Conservation (phyloP, 305 asterid species). For the Salvia sclarea region DNA sequence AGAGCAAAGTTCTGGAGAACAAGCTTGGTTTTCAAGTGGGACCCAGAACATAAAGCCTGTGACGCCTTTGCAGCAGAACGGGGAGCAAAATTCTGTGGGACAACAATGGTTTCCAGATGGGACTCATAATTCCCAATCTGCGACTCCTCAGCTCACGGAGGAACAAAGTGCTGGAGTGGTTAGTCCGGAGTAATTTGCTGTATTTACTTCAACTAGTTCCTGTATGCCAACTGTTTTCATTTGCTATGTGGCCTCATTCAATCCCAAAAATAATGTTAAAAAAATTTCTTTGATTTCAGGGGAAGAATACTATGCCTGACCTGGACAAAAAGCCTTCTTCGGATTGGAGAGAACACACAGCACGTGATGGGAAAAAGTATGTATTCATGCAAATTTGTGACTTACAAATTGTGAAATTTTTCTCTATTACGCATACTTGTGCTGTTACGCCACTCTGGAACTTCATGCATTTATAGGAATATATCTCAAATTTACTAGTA, state of each 20-base stretch:
- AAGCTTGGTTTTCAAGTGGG: slow-evolving; percentile 46
- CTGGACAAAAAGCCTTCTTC: slow-evolving; percentile 40
- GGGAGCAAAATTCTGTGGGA: slow-evolving; percentile 43
- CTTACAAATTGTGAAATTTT: slow-evolving; percentile 1
- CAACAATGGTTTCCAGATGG: slow-evolving; percentile 58
- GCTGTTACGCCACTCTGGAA: not conserved
- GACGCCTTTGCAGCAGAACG: slow-evolving; percentile 45
- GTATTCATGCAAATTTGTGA: slow-evolving; percentile 28
- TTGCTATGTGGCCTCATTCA: slow-evolving; percentile 24
- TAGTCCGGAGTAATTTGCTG: slow-evolving; percentile 41
- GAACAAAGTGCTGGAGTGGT: slow-evolving; percentile 45
- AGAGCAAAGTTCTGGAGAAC: slow-evolving; percentile 50
- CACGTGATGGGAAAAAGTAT: slow-evolving; percentile 74
- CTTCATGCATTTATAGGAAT: not conserved
- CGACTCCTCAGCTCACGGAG: slow-evolving; percentile 45
- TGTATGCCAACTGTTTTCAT: slow-evolving; percentile 8
- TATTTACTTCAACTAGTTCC: slow-evolving; percentile 17
- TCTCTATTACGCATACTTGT: not conserved
- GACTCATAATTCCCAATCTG: slow-evolving; percentile 54
- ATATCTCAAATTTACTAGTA: slow-evolving; percentile 18
- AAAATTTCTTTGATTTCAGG: slow-evolving; percentile 45
- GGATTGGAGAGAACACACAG: slow-evolving; percentile 70
- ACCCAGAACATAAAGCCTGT: slow-evolving; percentile 41
- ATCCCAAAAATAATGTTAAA: slow-evolving; percentile 11
- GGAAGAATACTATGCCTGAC: slow-evolving; percentile 36